Base-by-base conservation (phyloP, 2,329 filamentous ascomycete species). In the Ceratocystiopsis sp. region DNA sequence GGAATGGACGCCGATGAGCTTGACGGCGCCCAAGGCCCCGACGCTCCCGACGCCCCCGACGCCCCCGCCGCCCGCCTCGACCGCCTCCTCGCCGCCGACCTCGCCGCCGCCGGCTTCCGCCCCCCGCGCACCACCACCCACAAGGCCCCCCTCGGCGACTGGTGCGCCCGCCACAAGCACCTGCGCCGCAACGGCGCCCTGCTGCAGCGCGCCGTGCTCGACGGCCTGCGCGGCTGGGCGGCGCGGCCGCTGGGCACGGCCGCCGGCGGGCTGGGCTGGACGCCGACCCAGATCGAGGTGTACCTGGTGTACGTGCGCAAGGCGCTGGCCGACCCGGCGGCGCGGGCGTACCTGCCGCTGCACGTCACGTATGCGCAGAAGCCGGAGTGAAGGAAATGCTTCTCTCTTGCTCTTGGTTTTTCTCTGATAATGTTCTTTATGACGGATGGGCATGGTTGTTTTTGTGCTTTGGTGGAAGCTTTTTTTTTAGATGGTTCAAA, bases 141-240 rank as follows among this genome's bases (percentile, higher is more conserved):
- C 50, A 69, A 70, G 50, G 63, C 61, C 9, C 68, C 69, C 4
- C 52, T 70, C 2, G 69, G 69, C 15, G 54, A 61, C 3, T 72
- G 69, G 69, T 60, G 68, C 3, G 58, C 59, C 40, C 59, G 60
- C 21, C 57, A 61, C 4, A 58, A 67, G 17, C 58, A 64, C 36
- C 68, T 64, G 48, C 25, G 25, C 10, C 25, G 25, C 25, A 8
- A 29, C 25, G 68, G 68, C 2, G 55, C 65, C 32, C 59, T 69
- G 19, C 51, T 69, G 46, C 57, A 64, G 33, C 64, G 66, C 21
- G 60, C 61, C 4, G 47, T 59, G 34, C 55, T 60, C 50, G 58
- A 60, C 42, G 58, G 58, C 9, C 49, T 61, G 42, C 43, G 52
- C 10, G 57, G 56, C 11, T 45, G 58, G 38, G 53, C 52, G 2